Conservation (phyloP, 306 rosid species). For the Trifolium fragiferum region DNA sequence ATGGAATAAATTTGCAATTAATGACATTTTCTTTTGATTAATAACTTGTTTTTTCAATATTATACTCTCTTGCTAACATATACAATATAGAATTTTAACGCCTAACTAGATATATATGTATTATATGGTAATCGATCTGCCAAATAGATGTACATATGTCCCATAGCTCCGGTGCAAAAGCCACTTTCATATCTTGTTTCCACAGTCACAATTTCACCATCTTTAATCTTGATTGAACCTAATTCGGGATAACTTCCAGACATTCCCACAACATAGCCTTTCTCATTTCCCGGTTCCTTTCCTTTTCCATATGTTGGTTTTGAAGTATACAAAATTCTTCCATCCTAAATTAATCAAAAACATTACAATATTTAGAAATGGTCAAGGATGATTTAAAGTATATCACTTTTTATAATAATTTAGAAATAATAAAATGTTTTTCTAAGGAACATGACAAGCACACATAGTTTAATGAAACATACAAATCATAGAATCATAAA, state of each 20-base stretch:
- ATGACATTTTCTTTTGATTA: no score
- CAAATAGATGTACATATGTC: slow-evolving; percentile 9
- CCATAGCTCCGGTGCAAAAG: slow-evolving; percentile 4
- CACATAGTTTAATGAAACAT: neutral
- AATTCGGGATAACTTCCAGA: neutral
- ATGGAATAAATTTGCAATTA: no score
- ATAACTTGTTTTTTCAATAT: neutral
- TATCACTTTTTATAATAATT: neutral
- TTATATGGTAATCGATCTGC: neutral
- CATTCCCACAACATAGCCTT: neutral
- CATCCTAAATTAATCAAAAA: slow-evolving; percentile 16
- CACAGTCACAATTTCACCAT: no score
- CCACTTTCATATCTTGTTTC: neutral
- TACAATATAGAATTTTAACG: no score
- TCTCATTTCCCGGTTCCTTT: slow-evolving; percentile 17
- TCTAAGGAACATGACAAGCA: neutral
- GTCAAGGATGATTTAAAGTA: neutral
- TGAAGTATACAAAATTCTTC: neutral
- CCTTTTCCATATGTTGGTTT: slow-evolving; percentile 18
- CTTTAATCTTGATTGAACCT: no score
- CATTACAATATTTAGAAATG: no score
- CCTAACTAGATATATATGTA: neutral
- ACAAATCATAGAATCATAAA: neutral
- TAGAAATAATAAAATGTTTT: neutral
- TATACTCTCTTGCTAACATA: no score